Evolutionary conservation across 176 grass and related monocot species (phyloP), one percentile per base, ranked within the genome.

Genomic region (Lolium perenne): DNA sequence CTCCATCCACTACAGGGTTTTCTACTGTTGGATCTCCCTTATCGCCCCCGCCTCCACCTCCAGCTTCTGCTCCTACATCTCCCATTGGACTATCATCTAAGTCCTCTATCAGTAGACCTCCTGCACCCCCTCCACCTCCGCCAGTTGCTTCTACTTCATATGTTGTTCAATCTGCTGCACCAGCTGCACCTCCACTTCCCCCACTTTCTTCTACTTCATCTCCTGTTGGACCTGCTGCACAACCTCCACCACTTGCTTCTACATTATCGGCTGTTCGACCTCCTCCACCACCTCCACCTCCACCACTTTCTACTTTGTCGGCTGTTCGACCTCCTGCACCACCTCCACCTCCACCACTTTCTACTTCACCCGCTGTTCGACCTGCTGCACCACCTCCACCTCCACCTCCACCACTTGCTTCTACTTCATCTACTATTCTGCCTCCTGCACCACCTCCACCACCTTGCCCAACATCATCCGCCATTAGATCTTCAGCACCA

Each of bases 371-470:
- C 64, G 13, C 76, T 70, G 18, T 79, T 46, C 76, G 40, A 79
- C 58, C 86, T 59, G n/a, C 78, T 50, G 77, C 69, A 87, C 89
- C 89, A 83, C 91, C 63, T 17, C 57, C 74, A 74, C 67, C 77
- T 87, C 58, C 84, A 38, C 62, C 73, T 86, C 80, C 65, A 74
- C 79, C 80, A 71, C 80, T 82, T 88, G 61, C 86, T 69, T 73
- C 87, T 79, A 74, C 48, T 50, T 66, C 86, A 77, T 80, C 79
- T 87, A n/a, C 74, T 74, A 12, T 78, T 51, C 78, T 12, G 72
- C 71, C 81, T 57, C 16, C 80, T 32, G 82, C 73, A 88, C 90
- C 92, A 85, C 87, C 62, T 71, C 89, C 79, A 64, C 82, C 81
- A 84, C 53, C 67, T 74, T 48, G 63, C 14, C 80, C 82, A 59